Conservation (phyloP, 768 basidiomycete genomes). For the Pulveroboletus sp. region DNA sequence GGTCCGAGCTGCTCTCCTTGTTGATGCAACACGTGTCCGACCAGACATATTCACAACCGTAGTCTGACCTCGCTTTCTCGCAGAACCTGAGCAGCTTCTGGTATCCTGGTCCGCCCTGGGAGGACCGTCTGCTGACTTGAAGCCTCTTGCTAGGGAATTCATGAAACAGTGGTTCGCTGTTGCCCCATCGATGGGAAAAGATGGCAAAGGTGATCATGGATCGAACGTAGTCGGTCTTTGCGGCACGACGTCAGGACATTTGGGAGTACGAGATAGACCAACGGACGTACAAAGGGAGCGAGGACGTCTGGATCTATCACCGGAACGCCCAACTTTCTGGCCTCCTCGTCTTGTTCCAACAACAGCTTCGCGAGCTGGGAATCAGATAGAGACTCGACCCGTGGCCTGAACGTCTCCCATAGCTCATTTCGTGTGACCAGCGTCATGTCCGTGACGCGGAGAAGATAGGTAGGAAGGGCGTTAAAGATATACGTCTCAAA, state of each 20-base stretch:
- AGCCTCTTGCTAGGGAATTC: slow-evolving; percentile 17
- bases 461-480: slow-evolving; percentile 22
- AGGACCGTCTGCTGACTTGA: slow-evolving; percentile 11
- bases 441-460: slow-evolving; percentile 22
- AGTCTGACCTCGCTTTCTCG: slow-evolving; percentile 24
- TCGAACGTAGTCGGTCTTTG: slow-evolving; percentile 17
- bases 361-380: slow-evolving; percentile 22
- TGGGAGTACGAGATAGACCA: neutral
- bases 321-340: slow-evolving; percentile 18
- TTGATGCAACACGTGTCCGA: slow-evolving; percentile 28
- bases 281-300: slow-evolving; percentile 18
- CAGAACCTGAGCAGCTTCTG: slow-evolving; percentile 27
- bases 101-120: slow-evolving; percentile 20
- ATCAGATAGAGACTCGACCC: slow-evolving; percentile 19
- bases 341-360: slow-evolving; percentile 24
- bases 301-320: slow-evolving; percentile 20
- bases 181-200: slow-evolving; percentile 28
- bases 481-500: slow-evolving; percentile 27
- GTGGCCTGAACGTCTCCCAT: slow-evolving; percentile 19
- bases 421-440: slow-evolving; percentile 18
- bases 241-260: slow-evolving; percentile 3
- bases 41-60: slow-evolving; percentile 27
- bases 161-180: slow-evolving; percentile 19
- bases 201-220: slow-evolving; percentile 22
- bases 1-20: slow-evolving; percentile 24